Conservation (phyloP, 495 filamentous ascomycete species). For the Penicillium turbatum region DNA sequence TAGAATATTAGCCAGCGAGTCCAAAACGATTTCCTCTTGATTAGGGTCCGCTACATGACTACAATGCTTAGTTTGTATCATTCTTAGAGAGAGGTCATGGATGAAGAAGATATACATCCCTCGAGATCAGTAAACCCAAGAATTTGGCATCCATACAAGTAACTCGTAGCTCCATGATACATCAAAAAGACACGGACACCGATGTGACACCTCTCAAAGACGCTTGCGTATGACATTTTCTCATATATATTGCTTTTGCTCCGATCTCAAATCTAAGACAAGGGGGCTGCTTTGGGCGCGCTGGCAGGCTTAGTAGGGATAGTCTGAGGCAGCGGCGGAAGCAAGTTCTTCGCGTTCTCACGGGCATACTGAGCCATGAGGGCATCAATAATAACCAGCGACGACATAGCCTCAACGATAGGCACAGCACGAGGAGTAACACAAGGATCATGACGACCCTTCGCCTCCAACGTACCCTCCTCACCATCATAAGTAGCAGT, state of each 20-base stretch:
- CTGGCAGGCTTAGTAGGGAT: constrained; percentile 33
- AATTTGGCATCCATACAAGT: background rate
- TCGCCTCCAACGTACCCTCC: constrained; percentile 80
- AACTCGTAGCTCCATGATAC: constrained; percentile 6
- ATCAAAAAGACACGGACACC: background rate
- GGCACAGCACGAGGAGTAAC: constrained; percentile 92
- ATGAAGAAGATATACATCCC: background rate
- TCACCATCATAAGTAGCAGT: constrained; percentile 76
- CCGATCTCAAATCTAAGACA: background rate
- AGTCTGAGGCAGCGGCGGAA: constrained; percentile 38
- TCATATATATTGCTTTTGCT: background rate
- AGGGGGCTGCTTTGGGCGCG: constrained; percentile 22
- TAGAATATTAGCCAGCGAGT: background rate
- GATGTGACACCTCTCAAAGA: background rate
- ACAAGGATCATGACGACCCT: constrained; percentile 94
- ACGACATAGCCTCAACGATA: constrained; percentile 95
- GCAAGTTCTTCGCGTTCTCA: constrained; percentile 40
- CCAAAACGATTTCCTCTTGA: background rate
- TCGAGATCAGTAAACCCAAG: background rate
- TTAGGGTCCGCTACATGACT: background rate
- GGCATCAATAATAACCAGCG: constrained; percentile 88
- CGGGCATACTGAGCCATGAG: constrained; percentile 80
- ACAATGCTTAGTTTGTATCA: background rate
- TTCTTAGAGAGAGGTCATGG: background rate
- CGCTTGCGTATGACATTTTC: constrained; percentile 6